These are phyloP conservation scores for Pilaira anomala DNA, from an alignment of 192 early-diverging fungal species.

Conservation along the genomic window DNA sequence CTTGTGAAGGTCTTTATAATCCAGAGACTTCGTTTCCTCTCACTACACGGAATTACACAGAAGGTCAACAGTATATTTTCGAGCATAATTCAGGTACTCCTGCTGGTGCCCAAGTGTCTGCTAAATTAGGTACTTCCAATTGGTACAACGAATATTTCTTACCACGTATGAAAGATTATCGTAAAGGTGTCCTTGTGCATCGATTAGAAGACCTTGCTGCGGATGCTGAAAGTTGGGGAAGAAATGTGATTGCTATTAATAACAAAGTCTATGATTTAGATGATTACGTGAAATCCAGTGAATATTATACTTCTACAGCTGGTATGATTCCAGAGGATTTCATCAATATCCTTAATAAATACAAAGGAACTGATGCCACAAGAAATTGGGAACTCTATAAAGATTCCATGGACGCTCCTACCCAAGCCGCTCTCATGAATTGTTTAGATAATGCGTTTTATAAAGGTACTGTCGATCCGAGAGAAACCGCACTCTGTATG, in stretches of 20 bases:
- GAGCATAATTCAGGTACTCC: constrained; percentile 29
- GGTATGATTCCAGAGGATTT: constrained; percentile 38
- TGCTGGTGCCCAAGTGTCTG: constrained; percentile 8
- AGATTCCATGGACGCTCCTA: background rate
- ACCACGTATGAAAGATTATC: constrained; percentile 48
- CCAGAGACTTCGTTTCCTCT: background rate
- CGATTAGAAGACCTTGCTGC: constrained; percentile 52
- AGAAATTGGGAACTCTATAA: constrained; percentile 39
- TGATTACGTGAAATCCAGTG: constrained; percentile 59
- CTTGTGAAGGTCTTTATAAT: constrained; percentile 54
- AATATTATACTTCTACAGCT: constrained; percentile 34
- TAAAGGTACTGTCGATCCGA: constrained; percentile 62
- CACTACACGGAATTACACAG: background rate
- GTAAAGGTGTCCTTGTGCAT: constrained; percentile 67
- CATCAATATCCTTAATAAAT: constrained; percentile 39
- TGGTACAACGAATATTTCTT: constrained; percentile 41
- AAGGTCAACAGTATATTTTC: constrained; percentile 24
- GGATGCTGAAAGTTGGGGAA: constrained; percentile 42
- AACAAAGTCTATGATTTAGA: constrained; percentile 68
- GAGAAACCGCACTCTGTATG: constrained; percentile 49
- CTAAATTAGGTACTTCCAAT: constrained; percentile 10
- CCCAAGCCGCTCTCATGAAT: constrained; percentile 37
- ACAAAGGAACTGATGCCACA: constrained; percentile 50
- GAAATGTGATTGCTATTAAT: constrained; percentile 51
- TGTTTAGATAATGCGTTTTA: constrained; percentile 69